Percentiles rank a stretch among this genome's conserved stretches.
Conservation (phyloP, 2,329 filamentous ascomycete genomes). For the Clathrospora elynae region DNA sequence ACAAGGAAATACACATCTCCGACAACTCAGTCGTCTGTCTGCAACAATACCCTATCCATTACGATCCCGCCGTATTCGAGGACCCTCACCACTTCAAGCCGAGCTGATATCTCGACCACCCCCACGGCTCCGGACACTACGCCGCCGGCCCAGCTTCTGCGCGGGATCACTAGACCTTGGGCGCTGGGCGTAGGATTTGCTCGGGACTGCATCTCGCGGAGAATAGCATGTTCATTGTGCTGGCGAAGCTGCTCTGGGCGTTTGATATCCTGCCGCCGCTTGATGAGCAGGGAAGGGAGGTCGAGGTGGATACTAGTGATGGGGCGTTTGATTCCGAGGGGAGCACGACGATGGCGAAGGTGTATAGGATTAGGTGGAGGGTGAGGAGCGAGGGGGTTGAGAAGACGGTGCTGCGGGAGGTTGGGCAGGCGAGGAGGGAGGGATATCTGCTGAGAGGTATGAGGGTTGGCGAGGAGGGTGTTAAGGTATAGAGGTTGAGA, state of each 20-base stretch:
- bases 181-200: slow-evolving; percentile 53
- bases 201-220: slow-evolving; percentile 53
- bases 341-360: slow-evolving; percentile 42
- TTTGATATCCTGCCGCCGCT: slow-evolving; percentile 53
- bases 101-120: slow-evolving; percentile 49
- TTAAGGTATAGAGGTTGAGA: slow-evolving; percentile 16
- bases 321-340: slow-evolving; percentile 40
- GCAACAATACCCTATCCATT: slow-evolving; percentile 40
- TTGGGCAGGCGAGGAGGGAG: slow-evolving; percentile 31
- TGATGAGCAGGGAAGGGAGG: slow-evolving; percentile 44
- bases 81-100: slow-evolving; percentile 52
- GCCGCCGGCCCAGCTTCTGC: slow-evolving; percentile 42
- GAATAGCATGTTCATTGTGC: slow-evolving; percentile 49
- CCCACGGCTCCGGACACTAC: slow-evolving; percentile 38
- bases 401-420: slow-evolving; percentile 33
- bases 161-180: slow-evolving; percentile 47
- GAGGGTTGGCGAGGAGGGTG: slow-evolving; percentile 37
- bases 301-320: slow-evolving; percentile 45
- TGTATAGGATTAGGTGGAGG: slow-evolving; percentile 34
- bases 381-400: slow-evolving; percentile 29
- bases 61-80: slow-evolving; percentile 46
- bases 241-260: slow-evolving; percentile 55
- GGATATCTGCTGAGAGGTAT: slow-evolving; percentile 42
- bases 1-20: slow-evolving; percentile 53
- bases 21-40: slow-evolving; percentile 46